These are phyloP conservation scores for Spongospora subterranea DNA, from an alignment of 208 protist genomes.

Conservation along the genomic window DNA sequence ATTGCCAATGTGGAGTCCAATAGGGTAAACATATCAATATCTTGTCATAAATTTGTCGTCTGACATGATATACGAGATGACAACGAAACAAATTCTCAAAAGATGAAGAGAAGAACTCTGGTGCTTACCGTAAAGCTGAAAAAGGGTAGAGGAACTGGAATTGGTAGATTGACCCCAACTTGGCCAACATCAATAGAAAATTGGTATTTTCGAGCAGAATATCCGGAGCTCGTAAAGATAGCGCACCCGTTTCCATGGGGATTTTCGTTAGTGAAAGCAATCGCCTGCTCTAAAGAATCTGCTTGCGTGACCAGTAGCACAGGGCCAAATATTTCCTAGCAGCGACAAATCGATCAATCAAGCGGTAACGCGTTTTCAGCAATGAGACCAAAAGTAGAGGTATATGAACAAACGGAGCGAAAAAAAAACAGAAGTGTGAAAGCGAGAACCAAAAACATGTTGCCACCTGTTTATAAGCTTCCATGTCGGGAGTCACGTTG, in stretches of 20 bases:
- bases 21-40: too few species aligned
- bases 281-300: slow-evolving; percentile 83
- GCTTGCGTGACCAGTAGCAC: slow-evolving; percentile 72
- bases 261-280: slow-evolving; percentile 84
- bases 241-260: slow-evolving; percentile 88
- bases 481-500: slow-evolving; percentile 79
- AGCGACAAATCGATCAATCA: slow-evolving; percentile 72
- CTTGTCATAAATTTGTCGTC: too few species aligned
- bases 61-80: too few species aligned
- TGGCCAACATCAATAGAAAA: slow-evolving; percentile 82
- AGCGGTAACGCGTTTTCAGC: background rate
- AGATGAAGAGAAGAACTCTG: background rate
- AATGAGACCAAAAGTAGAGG: too few species aligned
- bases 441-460: too few species aligned
- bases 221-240: slow-evolving; percentile 84
- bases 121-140: slow-evolving; percentile 87
- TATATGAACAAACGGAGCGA: too few species aligned
- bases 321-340: slow-evolving; percentile 89
- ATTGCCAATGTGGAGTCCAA: too few species aligned
- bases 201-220: slow-evolving; percentile 84
- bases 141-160: slow-evolving; percentile 88
- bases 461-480: slow-evolving; percentile 30
- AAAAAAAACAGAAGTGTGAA: too few species aligned
- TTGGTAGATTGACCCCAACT: slow-evolving; percentile 89
- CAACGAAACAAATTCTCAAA: too few species aligned